Percentiles rank a stretch among this genome's conserved stretches.
Evolutionary conservation across 2,329 filamentous ascomycete genomes (phyloP).

Genomic region (Neocatenulostroma microsporum): DNA sequence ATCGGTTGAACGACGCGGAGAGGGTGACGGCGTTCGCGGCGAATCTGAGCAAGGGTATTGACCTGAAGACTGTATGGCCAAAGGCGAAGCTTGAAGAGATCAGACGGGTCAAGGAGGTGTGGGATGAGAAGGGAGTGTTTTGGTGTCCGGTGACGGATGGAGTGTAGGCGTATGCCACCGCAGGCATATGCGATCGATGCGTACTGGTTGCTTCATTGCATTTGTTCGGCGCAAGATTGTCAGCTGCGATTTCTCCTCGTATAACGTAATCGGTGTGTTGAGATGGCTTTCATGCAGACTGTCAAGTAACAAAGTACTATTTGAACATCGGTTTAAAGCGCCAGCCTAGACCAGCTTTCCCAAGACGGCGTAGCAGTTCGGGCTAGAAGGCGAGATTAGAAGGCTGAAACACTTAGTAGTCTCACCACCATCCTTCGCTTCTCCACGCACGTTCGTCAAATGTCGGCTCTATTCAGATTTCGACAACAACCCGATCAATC

Average conservation of each 20-base stretch:
- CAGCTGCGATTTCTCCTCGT: background rate
- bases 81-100: background rate
- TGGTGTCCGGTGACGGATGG: slow-evolving; percentile 1
- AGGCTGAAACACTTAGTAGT: no score
- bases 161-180: background rate
- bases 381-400: no score
- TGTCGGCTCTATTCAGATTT: no score
- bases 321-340: no score
- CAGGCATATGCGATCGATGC: background rate
- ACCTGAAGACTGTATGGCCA: slow-evolving; percentile 1
- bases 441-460: no score
- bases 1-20: background rate
- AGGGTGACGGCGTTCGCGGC: background rate
- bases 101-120: background rate
- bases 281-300: background rate
- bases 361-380: no score
- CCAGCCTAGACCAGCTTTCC: no score
- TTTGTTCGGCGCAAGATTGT: background rate
- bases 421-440: no score
- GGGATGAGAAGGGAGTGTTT: background rate
- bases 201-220: background rate
- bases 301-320: no score
- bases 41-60: slow-evolving; percentile 4
- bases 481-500: no score
- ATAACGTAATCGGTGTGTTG: no score